Conservation (phyloP, 1,284 basidiomycete species). For the Dichomitus squalens region DNA sequence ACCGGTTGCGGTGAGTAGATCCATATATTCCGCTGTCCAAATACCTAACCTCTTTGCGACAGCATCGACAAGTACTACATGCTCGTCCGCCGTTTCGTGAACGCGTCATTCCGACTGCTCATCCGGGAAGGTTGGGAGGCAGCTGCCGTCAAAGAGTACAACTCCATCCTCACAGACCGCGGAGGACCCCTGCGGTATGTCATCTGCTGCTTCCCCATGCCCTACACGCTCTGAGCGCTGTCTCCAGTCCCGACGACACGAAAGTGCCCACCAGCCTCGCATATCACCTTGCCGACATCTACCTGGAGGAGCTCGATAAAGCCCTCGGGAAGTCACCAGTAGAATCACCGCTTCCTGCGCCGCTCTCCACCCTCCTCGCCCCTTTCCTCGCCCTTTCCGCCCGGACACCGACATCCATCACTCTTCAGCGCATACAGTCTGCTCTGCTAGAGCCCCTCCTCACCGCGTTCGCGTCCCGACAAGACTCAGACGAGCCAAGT, state of each 20-base stretch:
- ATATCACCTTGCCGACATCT: conserved; percentile 90
- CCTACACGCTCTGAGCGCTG: background rate
- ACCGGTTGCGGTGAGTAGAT: conserved; percentile 74
- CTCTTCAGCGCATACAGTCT: conserved; percentile 70
- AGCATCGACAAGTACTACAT: conserved; percentile 98
- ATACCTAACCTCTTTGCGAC: background rate
- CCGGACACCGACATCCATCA: conserved; percentile 57
- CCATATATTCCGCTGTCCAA: background rate
- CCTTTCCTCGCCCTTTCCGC: conserved; percentile 78
- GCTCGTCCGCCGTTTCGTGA: conserved; percentile 88
- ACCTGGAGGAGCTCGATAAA: conserved; percentile 89
- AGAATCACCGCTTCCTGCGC: conserved; percentile 44
- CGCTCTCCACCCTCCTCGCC: conserved; percentile 58
- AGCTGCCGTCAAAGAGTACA: conserved; percentile 59
- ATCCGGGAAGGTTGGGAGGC: conserved; percentile 72
- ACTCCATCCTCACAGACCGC: conserved; percentile 59
- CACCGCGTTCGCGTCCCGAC: conserved; percentile 41
- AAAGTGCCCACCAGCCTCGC: conserved; percentile 80
- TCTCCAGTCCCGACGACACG: conserved; percentile 64
- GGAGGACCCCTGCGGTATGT: conserved; percentile 84
- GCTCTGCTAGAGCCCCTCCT: conserved; percentile 70
- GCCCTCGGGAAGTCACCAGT: conserved; percentile 40
- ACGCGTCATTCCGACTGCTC: conserved; percentile 83
- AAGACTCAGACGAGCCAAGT: conserved; percentile 37
- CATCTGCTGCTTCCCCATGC: background rate